Conservation (phyloP, 768 basidiomycete species). For the Dioszegia aurantiaca region DNA sequence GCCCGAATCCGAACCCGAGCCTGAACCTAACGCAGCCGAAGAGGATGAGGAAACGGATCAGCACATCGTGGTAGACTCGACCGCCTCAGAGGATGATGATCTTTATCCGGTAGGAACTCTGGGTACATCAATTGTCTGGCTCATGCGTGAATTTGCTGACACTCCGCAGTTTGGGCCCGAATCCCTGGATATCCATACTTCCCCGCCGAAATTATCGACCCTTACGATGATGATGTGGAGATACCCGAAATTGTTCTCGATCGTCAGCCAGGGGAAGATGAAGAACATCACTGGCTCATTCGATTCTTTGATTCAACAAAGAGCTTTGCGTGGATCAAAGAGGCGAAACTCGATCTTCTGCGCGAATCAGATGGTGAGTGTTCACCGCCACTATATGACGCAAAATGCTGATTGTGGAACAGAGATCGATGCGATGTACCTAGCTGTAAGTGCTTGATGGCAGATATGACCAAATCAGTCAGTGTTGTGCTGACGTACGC, state of each 20-base stretch:
- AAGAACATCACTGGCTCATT: constrained; percentile 62
- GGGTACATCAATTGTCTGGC: constrained; percentile 52
- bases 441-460: constrained; percentile 52
- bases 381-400: background rate
- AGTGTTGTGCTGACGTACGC: background rate
- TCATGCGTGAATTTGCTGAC: background rate
- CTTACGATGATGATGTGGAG: constrained; percentile 60
- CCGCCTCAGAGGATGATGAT: no score
- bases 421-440: constrained; percentile 65
- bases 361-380: constrained; percentile 68
- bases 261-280: constrained; percentile 30
- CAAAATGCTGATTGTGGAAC: constrained; percentile 53
- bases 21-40: no score
- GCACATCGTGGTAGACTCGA: no score
- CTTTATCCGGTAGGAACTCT: constrained; percentile 16
- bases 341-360: constrained; percentile 62
- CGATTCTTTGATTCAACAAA: constrained; percentile 69
- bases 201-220: constrained; percentile 68
- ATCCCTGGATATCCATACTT: constrained; percentile 72
- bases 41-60: constrained; percentile 17
- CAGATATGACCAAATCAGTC: no score
- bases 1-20: background rate
- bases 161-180: constrained; percentile 75
- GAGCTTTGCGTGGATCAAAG: constrained; percentile 67
- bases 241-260: constrained; percentile 57